Percentiles rank a stretch among this genome's conserved stretches.
Conservation (phyloP, 345 rosid species). For the Populus tremula region DNA sequence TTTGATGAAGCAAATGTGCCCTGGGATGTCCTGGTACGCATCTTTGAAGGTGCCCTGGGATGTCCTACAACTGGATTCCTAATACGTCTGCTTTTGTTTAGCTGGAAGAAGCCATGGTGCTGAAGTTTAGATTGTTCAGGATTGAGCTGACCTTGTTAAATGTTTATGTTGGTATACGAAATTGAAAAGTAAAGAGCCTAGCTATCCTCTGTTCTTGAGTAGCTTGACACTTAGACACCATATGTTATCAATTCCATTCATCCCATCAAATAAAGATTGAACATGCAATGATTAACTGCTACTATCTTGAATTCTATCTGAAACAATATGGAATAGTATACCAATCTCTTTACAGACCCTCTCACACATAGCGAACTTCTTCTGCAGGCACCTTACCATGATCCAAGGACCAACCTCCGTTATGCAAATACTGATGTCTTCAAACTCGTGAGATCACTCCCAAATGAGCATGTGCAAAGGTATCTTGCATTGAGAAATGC, state of each 20-base stretch:
- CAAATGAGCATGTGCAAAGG: conserved; percentile 76
- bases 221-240: background rate
- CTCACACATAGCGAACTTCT: background rate
- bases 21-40: no score
- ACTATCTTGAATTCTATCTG: background rate
- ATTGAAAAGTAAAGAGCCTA: background rate
- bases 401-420: background rate
- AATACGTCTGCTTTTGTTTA: no score
- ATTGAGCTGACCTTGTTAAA: background rate
- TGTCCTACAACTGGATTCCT: no score
- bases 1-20: no score
- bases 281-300: background rate
- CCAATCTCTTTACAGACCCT: background rate
- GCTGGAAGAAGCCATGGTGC: no score
- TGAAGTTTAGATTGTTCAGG: no score
- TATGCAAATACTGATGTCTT: background rate
- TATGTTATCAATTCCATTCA: background rate
- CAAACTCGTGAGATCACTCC: conserved; percentile 51
- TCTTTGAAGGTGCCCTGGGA: no score
- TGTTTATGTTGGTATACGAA: background rate
- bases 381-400: background rate
- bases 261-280: background rate
- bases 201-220: background rate
- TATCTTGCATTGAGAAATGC: conserved; percentile 39
- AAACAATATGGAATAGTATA: background rate